phyloP scores from a whole-genome alignment of 1,139 yeast species.

The Ashbya aceris region DNA sequence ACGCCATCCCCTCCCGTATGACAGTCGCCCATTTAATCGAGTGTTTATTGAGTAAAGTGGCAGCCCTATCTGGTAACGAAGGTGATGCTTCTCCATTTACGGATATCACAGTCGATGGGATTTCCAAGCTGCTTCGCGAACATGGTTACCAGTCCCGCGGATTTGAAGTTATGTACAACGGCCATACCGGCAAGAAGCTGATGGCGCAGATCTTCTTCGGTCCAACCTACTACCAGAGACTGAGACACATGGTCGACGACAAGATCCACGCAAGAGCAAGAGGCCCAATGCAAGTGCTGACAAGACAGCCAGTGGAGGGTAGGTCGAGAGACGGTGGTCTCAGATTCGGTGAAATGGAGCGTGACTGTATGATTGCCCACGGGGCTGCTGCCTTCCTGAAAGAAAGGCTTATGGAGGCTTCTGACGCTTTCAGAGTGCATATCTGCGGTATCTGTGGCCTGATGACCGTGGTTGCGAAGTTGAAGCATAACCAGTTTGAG shows the following conservation, averaged over 20 bases:
- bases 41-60: conserved; percentile 90
- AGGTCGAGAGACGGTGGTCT: conserved; percentile 99
- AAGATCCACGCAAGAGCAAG: conserved; percentile 99
- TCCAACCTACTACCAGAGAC: conserved; percentile 95
- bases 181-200: conserved; percentile 95
- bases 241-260: conserved; percentile 99
- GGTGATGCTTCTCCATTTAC: conserved; percentile 99
- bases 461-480: conserved; percentile 94
- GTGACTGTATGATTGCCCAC: conserved; percentile 99
- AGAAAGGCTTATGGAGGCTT: conserved; percentile 97
- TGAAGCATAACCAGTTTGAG: conserved; percentile 94
- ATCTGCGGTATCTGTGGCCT: conserved; percentile 97
- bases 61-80: conserved; percentile 88
- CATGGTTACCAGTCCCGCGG: conserved; percentile 98
- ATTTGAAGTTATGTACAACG: conserved; percentile 95
- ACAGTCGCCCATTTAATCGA: conserved; percentile 99
- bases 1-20: conserved; percentile 99
- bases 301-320: conserved; percentile 99
- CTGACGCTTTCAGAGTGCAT: conserved; percentile 97
- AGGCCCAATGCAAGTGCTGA: conserved; percentile 96
- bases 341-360: conserved; percentile 99
- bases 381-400: conserved; percentile 97
- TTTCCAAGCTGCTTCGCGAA: conserved; percentile 81
- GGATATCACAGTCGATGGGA: conserved; percentile 95
- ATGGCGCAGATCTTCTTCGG: conserved; percentile 99